A percentile compares a stretch with the other conserved stretches of the same genome.
Conservation (phyloP, 495 filamentous ascomycete genomes). For the Podospora didyma region DNA sequence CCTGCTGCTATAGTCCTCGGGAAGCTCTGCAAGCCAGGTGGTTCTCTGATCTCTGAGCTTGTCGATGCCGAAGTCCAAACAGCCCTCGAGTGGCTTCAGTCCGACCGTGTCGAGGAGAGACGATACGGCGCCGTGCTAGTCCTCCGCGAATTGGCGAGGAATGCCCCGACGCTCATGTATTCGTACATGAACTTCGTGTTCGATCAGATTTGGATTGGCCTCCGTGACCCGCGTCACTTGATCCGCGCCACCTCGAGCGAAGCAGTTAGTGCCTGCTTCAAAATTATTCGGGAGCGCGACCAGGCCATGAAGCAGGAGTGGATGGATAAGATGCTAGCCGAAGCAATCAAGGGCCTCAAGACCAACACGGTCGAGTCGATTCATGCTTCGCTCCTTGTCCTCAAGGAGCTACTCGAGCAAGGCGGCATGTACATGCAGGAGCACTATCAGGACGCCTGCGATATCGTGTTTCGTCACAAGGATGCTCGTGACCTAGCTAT, state of each 20-base stretch:
- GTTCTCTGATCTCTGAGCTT: slow-evolving; percentile 89
- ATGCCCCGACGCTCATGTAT: slow-evolving; percentile 91
- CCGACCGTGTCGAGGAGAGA: slow-evolving; percentile 87
- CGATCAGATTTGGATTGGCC: slow-evolving; percentile 90
- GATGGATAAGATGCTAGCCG: slow-evolving; percentile 83
- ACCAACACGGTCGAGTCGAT: slow-evolving; percentile 75
- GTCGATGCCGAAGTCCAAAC: slow-evolving; percentile 96
- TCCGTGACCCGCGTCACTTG: slow-evolving; percentile 81
- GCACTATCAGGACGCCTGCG: slow-evolving; percentile 80
- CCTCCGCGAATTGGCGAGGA: slow-evolving; percentile 81
- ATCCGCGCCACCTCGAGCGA: slow-evolving; percentile 90
- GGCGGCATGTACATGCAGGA: slow-evolving; percentile 99
- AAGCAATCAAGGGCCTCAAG: slow-evolving; percentile 73
- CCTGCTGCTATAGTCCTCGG: slow-evolving; percentile 84
- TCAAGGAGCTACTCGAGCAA: slow-evolving; percentile 85
- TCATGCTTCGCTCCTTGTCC: slow-evolving; percentile 85
- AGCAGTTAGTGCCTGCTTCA: slow-evolving; percentile 86
- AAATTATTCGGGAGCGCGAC: slow-evolving; percentile 89
- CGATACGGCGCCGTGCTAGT: slow-evolving; percentile 89
- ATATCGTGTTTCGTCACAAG: slow-evolving; percentile 83
- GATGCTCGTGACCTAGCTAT: slow-evolving; percentile 87
- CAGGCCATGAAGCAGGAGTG: slow-evolving; percentile 75
- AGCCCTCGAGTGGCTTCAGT: slow-evolving; percentile 91
- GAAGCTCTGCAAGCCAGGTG: slow-evolving; percentile 84
- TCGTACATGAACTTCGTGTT: slow-evolving; percentile 85